Percentiles rank a stretch among this genome's conserved stretches.
Evolutionary conservation across 306 rosid genomes (phyloP).

Genomic region (Gastrolobium bilobum): DNA sequence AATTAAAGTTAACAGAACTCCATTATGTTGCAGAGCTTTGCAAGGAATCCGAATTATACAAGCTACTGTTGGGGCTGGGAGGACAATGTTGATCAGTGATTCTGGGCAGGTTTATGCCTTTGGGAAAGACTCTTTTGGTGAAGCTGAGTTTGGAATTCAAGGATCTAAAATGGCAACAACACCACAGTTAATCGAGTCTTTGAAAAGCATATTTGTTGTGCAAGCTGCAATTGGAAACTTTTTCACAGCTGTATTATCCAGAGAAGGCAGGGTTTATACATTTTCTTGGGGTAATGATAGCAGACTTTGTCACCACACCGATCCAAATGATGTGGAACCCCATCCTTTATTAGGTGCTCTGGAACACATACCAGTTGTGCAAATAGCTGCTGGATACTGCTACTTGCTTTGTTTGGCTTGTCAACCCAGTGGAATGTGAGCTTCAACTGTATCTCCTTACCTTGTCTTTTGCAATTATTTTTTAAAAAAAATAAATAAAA

Average conservation of each 20-base stretch:
- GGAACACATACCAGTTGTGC: conserved; percentile 80
- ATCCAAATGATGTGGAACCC: conserved; percentile 76
- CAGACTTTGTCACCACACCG: conserved; percentile 83
- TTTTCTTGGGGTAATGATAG: conserved; percentile 81
- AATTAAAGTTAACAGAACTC: conserved; percentile 49
- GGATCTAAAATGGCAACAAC: conserved; percentile 60
- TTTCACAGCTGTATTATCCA: conserved; percentile 83
- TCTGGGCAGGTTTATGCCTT: conserved; percentile 78
- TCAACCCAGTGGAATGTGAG: conserved; percentile 87
- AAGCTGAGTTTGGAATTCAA: conserved; percentile 70
- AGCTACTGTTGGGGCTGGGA: conserved; percentile 77
- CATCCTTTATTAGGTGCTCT: conserved; percentile 78
- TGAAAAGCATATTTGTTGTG: conserved; percentile 80
- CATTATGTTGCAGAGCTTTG: conserved; percentile 73
- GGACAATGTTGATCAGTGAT: conserved; percentile 89
- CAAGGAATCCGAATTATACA: conserved; percentile 82
- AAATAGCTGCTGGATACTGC: conserved; percentile 92
- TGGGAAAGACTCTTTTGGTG: conserved; percentile 83
- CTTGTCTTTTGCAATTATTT: conserved; percentile 6
- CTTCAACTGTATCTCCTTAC: conserved; percentile 13
- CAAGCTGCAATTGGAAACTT: conserved; percentile 90
- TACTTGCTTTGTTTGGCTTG: conserved; percentile 89
- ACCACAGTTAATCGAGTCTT: conserved; percentile 74
- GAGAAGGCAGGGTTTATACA: conserved; percentile 87
- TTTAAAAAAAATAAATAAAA: too few relatives aligned